Evolutionary conservation across 345 rosid species (phyloP).

Genomic region (Psidium guajava): DNA sequence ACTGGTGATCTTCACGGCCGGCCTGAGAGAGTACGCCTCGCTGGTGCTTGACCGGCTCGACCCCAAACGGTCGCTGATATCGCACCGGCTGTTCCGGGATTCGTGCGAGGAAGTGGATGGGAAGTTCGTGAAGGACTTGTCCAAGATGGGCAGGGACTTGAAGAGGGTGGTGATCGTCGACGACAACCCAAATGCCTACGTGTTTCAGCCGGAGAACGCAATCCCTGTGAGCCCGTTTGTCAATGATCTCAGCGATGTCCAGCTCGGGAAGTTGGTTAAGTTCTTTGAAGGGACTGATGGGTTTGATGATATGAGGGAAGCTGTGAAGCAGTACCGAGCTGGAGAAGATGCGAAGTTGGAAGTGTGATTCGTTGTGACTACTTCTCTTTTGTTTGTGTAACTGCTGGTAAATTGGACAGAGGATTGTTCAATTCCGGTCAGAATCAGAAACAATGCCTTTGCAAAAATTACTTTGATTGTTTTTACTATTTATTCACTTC

Average conservation of each 20-base stretch:
- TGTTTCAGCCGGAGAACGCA: conserved; percentile 70
- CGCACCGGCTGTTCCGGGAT: conserved; percentile 61
- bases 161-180: conserved; percentile 60
- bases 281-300: conserved; percentile 44
- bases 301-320: conserved; percentile 69
- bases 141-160: conserved; percentile 54
- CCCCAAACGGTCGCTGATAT: conserved; percentile 35
- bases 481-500: not conserved
- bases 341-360: not conserved
- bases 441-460: not conserved
- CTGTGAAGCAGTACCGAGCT: conserved; percentile 37
- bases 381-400: not conserved
- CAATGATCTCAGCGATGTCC: conserved; percentile 41
- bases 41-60: conserved; percentile 54
- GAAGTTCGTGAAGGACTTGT: conserved; percentile 67
- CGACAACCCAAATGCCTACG: conserved; percentile 70
- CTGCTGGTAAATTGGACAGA: not conserved
- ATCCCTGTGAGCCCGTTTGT: conserved; percentile 57
- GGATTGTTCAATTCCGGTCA: not conserved
- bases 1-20: conserved; percentile 90
- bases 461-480: not conserved
- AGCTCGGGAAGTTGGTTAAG: conserved; percentile 38
- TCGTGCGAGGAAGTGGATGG: conserved; percentile 63
- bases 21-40: conserved; percentile 65
- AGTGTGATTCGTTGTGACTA: not conserved